Evolutionary conservation across 2,329 filamentous ascomycete genomes (phyloP).

Genomic region (Lecanicillium sp.): DNA sequence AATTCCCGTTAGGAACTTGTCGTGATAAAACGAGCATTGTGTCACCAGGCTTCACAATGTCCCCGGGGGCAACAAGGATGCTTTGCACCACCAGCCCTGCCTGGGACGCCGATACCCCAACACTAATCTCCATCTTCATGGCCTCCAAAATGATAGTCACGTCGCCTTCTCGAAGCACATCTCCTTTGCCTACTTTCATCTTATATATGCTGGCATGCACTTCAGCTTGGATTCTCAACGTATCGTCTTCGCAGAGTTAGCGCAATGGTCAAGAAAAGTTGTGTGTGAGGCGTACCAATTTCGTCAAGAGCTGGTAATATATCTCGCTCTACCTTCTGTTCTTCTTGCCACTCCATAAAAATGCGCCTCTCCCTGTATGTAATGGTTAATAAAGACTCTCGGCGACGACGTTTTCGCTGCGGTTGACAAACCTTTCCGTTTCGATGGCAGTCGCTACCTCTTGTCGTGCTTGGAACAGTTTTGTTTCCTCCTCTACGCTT

Average conservation of each 20-base stretch:
- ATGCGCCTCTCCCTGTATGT: constrained; percentile 10
- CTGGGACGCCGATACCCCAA: constrained; percentile 15
- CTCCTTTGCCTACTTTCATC: constrained; percentile 32
- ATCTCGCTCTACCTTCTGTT: constrained; percentile 14
- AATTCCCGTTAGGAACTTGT: not conserved
- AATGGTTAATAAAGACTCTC: not conserved
- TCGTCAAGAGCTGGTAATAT: constrained; percentile 10
- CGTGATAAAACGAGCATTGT: not conserved
- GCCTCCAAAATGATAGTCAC: constrained; percentile 42
- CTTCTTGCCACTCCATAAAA: constrained; percentile 21
- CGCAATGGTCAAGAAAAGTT: no score
- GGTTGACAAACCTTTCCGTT: constrained; percentile 13
- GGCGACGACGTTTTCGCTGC: no score
- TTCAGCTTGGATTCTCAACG: constrained; percentile 29
- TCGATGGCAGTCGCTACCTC: constrained; percentile 11
- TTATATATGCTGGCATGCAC: constrained; percentile 49
- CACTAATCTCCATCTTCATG: constrained; percentile 50
- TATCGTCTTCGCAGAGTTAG: constrained; percentile 12
- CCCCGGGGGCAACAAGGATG: constrained; percentile 2
- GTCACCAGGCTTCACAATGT: constrained; percentile 8
- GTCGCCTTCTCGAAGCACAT: constrained; percentile 32
- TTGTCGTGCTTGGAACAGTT: constrained; percentile 14
- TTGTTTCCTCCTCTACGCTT: constrained; percentile 11
- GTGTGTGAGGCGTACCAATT: constrained; percentile 2
- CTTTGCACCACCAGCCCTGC: not conserved